A percentile compares a stretch with the other conserved stretches of the same genome.
These are phyloP conservation scores for Penicillium rolfsii DNA, from an alignment of 2,329 filamentous ascomycete species.

Conservation along the genomic window DNA sequence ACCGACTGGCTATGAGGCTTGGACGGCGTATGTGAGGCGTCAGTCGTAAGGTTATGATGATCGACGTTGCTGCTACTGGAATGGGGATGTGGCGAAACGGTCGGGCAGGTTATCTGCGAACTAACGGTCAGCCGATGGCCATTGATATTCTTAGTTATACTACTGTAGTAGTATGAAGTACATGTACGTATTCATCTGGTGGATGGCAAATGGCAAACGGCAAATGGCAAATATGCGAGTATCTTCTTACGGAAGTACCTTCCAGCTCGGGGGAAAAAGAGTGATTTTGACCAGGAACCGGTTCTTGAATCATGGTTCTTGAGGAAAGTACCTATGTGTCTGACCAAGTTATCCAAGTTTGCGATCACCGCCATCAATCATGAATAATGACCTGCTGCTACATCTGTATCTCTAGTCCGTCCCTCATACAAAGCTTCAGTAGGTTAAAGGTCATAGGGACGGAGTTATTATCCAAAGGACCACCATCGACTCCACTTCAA, in stretches of 20 bases:
- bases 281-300: conserved; percentile 9
- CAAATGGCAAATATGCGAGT: not conserved
- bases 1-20: not conserved
- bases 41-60: conserved; percentile 4
- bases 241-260: not conserved
- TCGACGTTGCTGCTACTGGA: not conserved
- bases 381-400: not conserved
- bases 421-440: not conserved
- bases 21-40: conserved; percentile 12
- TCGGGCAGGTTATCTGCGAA: not conserved
- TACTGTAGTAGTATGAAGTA: no score
- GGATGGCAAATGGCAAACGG: conserved; percentile 1
- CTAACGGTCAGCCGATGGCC: not conserved
- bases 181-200: not conserved
- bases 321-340: not conserved
- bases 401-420: not conserved
- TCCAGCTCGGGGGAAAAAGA: not conserved
- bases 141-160: no score
- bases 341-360: not conserved
- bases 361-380: not conserved
- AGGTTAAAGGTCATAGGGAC: not conserved
- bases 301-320: conserved; percentile 7
- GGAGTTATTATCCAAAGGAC: not conserved
- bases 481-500: not conserved
- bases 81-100: conserved; percentile 5